Evolutionary conservation across 2,329 filamentous ascomycete genomes (phyloP).

Genomic region (Verticillium longisporum): DNA sequence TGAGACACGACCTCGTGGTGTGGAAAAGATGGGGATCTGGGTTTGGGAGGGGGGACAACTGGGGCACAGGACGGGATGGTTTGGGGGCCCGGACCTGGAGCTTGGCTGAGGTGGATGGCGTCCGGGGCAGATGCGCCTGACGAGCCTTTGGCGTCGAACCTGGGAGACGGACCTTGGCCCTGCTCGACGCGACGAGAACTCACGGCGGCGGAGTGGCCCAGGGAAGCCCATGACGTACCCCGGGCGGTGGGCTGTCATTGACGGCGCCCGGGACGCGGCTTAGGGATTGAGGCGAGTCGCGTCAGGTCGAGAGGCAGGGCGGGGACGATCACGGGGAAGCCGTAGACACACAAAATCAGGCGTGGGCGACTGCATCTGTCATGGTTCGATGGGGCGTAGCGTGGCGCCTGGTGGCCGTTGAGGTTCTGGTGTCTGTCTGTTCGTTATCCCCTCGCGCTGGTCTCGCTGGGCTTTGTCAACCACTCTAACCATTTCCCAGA

Average conservation of each 20-base stretch:
- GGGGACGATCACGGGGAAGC: background rate
- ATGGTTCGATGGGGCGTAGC: background rate
- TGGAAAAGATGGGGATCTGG: background rate
- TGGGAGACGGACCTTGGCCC: background rate
- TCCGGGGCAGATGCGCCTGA: background rate
- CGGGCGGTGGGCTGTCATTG: background rate
- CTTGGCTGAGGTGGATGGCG: background rate
- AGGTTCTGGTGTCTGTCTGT: background rate
- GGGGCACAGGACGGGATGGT: background rate
- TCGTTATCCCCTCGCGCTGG: background rate
- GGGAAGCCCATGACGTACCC: background rate
- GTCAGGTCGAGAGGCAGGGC: background rate
- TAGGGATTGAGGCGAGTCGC: background rate
- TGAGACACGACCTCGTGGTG: background rate
- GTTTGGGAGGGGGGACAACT: background rate
- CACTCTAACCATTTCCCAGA: background rate
- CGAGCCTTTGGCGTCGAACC: background rate
- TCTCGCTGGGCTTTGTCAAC: background rate
- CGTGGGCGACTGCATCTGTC: background rate
- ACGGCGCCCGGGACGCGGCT: background rate
- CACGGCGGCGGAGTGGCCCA: background rate
- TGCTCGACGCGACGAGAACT: background rate
- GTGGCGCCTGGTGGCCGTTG: background rate
- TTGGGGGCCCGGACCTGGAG: background rate
- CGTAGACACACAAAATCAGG: background rate